These are phyloP conservation scores for Fennellomyces sp. DNA, from an alignment of 371 early-diverging fungal genomes.

Conservation along the genomic window DNA sequence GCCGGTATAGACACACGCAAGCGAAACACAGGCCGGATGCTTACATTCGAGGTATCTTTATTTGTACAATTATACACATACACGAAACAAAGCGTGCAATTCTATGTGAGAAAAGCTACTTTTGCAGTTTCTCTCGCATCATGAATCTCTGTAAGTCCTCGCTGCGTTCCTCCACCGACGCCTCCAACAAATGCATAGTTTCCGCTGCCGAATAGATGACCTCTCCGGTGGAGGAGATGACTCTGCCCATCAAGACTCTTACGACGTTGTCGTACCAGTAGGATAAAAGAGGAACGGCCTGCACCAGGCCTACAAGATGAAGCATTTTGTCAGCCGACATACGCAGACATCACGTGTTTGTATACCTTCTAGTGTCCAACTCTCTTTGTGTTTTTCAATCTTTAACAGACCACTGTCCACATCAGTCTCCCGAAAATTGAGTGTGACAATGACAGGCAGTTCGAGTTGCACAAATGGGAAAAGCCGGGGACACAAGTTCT, in stretches of 20 bases:
- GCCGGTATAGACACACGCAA: too few species aligned
- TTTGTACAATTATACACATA: too few species aligned
- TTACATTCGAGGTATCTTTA: too few species aligned
- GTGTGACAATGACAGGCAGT: slow-evolving; percentile 21
- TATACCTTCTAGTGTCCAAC: slow-evolving; percentile 31
- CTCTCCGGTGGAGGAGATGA: slow-evolving; percentile 11
- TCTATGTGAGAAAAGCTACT: background rate
- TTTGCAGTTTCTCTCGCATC: background rate
- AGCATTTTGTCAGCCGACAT: too few species aligned
- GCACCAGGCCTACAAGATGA: slow-evolving; percentile 10
- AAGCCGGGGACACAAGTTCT: slow-evolving; percentile 18
- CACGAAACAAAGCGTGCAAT: too few species aligned
- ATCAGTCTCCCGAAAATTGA: slow-evolving; percentile 23
- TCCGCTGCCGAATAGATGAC: slow-evolving; percentile 10
- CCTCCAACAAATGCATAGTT: background rate
- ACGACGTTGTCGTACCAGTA: slow-evolving; percentile 18
- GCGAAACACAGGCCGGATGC: too few species aligned
- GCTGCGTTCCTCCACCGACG: background rate
- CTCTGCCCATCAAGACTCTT: slow-evolving; percentile 12
- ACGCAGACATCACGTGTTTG: background rate
- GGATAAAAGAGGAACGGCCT: slow-evolving; percentile 10
- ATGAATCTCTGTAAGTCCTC: background rate
- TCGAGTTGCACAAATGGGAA: slow-evolving; percentile 22
- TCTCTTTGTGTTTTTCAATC: slow-evolving; percentile 18
- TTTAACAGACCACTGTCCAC: slow-evolving; percentile 23